Evolutionary conservation across 2,329 filamentous ascomycete species (phyloP).

Genomic region (Emericellopsis atlantica): DNA sequence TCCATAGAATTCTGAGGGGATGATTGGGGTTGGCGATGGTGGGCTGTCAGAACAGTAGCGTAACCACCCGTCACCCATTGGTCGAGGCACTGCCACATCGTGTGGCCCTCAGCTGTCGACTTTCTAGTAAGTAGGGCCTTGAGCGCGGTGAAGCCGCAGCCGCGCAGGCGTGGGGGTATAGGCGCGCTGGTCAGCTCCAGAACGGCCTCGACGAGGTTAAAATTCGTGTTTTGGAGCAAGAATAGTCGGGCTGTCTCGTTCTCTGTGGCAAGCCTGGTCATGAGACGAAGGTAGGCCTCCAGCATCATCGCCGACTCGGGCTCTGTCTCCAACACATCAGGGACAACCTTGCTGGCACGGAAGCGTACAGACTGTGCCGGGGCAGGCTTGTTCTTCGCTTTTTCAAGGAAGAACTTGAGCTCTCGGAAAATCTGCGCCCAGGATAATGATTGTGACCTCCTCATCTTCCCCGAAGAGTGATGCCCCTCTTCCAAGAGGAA

Average conservation of each 20-base stretch:
- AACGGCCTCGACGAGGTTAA: conserved; percentile 61
- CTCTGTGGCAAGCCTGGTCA: conserved; percentile 67
- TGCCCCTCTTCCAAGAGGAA: conserved; percentile 82
- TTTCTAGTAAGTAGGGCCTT: conserved; percentile 67
- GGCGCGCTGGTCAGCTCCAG: conserved; percentile 68
- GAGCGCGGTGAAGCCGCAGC: conserved; percentile 72
- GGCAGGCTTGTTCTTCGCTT: conserved; percentile 60
- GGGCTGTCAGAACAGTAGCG: conserved; percentile 19
- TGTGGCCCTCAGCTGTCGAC: conserved; percentile 48
- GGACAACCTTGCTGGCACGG: conserved; percentile 46
- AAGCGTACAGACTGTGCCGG: conserved; percentile 24
- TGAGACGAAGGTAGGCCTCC: conserved; percentile 81
- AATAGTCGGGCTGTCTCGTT: conserved; percentile 62
- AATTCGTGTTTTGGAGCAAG: conserved; percentile 52
- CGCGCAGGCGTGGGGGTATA: conserved; percentile 65
- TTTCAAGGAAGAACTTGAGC: conserved; percentile 69
- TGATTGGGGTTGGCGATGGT: conserved; percentile 17
- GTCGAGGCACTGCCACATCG: conserved; percentile 73
- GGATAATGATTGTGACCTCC: conserved; percentile 72
- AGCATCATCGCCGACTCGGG: conserved; percentile 95
- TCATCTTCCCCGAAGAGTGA: conserved; percentile 63
- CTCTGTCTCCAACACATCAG: conserved; percentile 64
- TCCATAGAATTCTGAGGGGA: conserved; percentile 37
- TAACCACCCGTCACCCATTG: conserved; percentile 60
- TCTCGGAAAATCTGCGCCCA: conserved; percentile 92